Evolutionary conservation across 306 rosid species (phyloP).

Genomic region (Mucuna pruriens): DNA sequence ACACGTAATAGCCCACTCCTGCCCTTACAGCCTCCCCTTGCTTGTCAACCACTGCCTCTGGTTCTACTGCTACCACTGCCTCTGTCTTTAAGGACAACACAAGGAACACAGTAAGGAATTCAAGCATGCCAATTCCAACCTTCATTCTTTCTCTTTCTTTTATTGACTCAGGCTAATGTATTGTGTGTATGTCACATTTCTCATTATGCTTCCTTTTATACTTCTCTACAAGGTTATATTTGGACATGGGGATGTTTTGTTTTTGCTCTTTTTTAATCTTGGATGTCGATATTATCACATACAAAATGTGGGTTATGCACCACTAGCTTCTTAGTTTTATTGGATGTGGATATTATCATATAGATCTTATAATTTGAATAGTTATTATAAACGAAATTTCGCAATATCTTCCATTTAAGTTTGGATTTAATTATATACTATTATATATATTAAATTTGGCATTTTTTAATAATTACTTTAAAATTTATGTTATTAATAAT

Average conservation of each 20-base stretch:
- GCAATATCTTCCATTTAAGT: too few relatives aligned
- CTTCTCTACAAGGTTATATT: neutral
- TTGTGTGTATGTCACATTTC: neutral
- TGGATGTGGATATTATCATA: too few relatives aligned
- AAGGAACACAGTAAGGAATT: slow-evolving; percentile 21
- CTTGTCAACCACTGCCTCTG: slow-evolving; percentile 44
- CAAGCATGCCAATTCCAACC: neutral
- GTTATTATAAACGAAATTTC: too few relatives aligned
- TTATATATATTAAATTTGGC: too few relatives aligned
- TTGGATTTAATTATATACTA: too few relatives aligned
- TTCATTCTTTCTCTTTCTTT: slow-evolving; percentile 28
- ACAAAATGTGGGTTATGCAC: too few relatives aligned
- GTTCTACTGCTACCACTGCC: neutral
- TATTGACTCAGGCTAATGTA: neutral
- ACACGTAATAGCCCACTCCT: slow-evolving; percentile 39
- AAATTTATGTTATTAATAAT: too few relatives aligned
- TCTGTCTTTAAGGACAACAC: slow-evolving; percentile 18
- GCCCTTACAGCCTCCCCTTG: slow-evolving; percentile 12
- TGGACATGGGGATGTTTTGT: neutral
- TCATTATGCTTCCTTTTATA: neutral
- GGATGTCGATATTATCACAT: too few relatives aligned
- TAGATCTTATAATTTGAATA: too few relatives aligned
- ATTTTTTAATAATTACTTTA: too few relatives aligned
- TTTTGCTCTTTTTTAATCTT: too few relatives aligned
- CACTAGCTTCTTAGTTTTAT: too few relatives aligned